Base-by-base conservation (phyloP, 192 early-diverging fungal genomes). In the Backusella tuberculispora region DNA sequence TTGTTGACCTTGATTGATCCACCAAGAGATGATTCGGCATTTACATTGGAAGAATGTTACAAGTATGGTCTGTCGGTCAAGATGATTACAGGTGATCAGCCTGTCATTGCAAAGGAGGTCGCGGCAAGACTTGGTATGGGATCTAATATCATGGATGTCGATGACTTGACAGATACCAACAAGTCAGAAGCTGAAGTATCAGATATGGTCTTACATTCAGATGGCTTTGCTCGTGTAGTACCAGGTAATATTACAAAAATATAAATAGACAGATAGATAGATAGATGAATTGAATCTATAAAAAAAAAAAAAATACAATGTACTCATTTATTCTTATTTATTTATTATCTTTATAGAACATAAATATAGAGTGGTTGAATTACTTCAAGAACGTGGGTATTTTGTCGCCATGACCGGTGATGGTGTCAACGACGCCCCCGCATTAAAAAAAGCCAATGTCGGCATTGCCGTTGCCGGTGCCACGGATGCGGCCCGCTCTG, bases 51-150 rank as follows among this genome's bases (percentile, higher is more conserved):
- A n/a, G 89, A 90, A 43, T 92, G 91, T 74, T 34, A 80, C 26
- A 69, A 80, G 45, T 86, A 89, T 77, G 92, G 92, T 65, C 85
- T 94, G 56, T 71, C 80, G 1, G 90, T 92, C 77, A 94, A 94
- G 76, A 92, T 94, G 92, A 90, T 94, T 63, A 94, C 92, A 19
- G 92, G 92, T 44, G 92, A 94, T 71, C 92, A 92, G 69, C 79
- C 79, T 17, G 88, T 89, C 42, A 92, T 92, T 75, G 91, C 87
- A 45, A 92, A 92, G 82, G 91, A 87, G 50, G 88, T 93, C 12
- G 88, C 92, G 3, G 81, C 83, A 13, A 88, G 92, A 67, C 82
- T 94, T 5, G 90, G 90, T 15, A 88, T 94, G 80, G 79, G 90
- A 15, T 78, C 86, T 34, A 81, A 85, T 37, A 94, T 94, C 56